Percentiles rank a stretch among this genome's conserved stretches.
These are phyloP conservation scores for Pseudocohnilembus persalinus DNA, from an alignment of 169 alveolate genomes.

Conservation along the genomic window DNA sequence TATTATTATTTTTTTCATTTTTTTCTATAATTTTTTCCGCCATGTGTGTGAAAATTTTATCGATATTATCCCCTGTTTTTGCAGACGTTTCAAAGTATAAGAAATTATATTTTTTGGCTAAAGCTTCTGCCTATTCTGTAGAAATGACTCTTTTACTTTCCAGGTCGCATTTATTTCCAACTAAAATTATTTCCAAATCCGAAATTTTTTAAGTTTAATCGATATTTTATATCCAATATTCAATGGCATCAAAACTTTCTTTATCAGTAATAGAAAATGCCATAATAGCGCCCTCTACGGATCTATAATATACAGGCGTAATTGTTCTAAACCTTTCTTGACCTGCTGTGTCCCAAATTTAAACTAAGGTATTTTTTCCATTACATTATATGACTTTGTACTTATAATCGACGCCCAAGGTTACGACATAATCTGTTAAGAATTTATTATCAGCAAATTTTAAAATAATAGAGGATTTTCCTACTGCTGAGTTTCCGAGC, in stretches of 20 bases:
- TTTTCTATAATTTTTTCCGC: no score
- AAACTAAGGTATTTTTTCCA: constrained; percentile 41
- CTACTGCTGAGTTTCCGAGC: constrained; percentile 19
- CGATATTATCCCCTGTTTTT: no score
- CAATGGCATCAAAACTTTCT: constrained; percentile 45
- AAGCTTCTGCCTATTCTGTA: no score
- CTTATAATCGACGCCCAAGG: constrained; percentile 56
- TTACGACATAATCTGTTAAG: constrained; percentile 54
- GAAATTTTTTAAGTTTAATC: no score
- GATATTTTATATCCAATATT: constrained; percentile 55
- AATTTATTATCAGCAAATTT: constrained; percentile 70
- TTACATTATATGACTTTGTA: constrained; percentile 40
- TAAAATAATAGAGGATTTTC: constrained; percentile 65
- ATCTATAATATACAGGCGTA: constrained; percentile 52
- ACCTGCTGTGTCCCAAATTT: constrained; percentile 78
- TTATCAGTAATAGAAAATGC: constrained; percentile 54
- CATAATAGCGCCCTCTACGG: constrained; percentile 56
- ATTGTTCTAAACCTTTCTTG: constrained; percentile 63
- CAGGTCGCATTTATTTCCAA: no score
- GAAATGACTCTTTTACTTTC: no score
- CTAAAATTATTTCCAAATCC: no score
- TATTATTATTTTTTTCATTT: no score
- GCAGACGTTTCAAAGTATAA: no score
- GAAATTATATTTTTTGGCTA: no score
- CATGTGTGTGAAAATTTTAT: no score